Percentiles rank a stretch among this genome's conserved stretches.
phyloP scores from a whole-genome alignment of 352 stramenopile species.

The Globisporangium splendens region DNA sequence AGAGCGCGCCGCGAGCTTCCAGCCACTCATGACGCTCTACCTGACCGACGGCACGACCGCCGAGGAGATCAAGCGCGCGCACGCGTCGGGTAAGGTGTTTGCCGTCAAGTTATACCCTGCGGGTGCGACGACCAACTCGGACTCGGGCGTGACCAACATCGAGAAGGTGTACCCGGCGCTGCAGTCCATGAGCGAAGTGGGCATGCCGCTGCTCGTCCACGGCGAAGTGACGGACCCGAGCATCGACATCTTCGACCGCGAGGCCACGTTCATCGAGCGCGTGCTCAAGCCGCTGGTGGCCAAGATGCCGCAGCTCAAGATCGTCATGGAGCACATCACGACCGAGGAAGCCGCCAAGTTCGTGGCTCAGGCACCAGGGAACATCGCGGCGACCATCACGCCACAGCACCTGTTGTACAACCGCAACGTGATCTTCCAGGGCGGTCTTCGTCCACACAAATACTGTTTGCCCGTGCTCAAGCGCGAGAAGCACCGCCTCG shows the following conservation, averaged over 20 bases:
- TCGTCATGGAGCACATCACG: conserved; percentile 99
- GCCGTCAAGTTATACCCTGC: conserved; percentile 97
- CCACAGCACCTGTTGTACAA: conserved; percentile 99
- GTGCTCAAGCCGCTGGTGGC: conserved; percentile 93
- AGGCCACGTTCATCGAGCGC: conserved; percentile 95
- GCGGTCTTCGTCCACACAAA: conserved; percentile 97
- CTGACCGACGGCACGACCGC: conserved; percentile 97
- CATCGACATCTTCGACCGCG: conserved; percentile 98
- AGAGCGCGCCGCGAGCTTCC: conserved; percentile 65
- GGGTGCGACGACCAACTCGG: conserved; percentile 98
- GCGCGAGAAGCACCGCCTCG: conserved; percentile 89
- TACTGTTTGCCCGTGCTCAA: conserved; percentile 99
- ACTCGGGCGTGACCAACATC: conserved; percentile 96
- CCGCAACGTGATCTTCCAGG: conserved; percentile 92
- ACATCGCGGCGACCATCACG: conserved; percentile 98
- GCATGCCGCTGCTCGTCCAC: conserved; percentile 96
- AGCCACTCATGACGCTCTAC: conserved; percentile 97
- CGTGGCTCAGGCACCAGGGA: conserved; percentile 81
- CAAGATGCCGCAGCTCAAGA: conserved; percentile 94
- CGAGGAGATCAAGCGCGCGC: conserved; percentile 94
- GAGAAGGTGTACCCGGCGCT: conserved; percentile 91
- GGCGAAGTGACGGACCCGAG: conserved; percentile 93
- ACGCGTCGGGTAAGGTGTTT: conserved; percentile 86
- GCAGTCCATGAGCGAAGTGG: conserved; percentile 64
- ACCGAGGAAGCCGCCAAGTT: conserved; percentile 96